Base-by-base conservation (phyloP, 2,329 filamentous ascomycete species). In the Colletotrichum salicis region DNA sequence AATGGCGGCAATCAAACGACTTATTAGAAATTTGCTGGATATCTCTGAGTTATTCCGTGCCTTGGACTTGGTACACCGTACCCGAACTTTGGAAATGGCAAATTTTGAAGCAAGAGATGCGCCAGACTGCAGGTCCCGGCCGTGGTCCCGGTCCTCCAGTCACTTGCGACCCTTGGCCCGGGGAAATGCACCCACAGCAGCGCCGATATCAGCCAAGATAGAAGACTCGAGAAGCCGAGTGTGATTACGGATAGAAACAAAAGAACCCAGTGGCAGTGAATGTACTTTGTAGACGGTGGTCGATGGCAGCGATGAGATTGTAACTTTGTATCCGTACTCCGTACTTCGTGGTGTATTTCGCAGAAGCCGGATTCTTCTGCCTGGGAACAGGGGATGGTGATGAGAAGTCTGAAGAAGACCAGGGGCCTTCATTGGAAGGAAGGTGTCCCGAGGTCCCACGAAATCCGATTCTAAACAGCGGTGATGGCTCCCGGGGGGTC, bases 401-500 rank as follows among this genome's bases (percentile, higher is more conserved):
- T 41, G 19, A 58, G 29, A 56, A 41, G 37, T 41, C 37, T 41
- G 37, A 41, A 37, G 24, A n/a, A 45, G 52, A 31, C 27, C 41
- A 45, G 41, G 33, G 33, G 33, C 19, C 22, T 22, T 68, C 19
- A 69, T 68, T 71, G 54, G 69, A 35, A 61, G 19, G 52, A 41
- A 31, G 55, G 29, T 55, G 27, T 59, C 13, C 63, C 48, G 57
- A 67, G 64, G 63, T 35, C 48, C 57, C 64, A 67, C 19, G 54
- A 67, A 37, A 45, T 27, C 58, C 58, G 45, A 60, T 56, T 22
- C 27, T 45, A 72, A 70, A 67, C 65, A 70, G 70, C 70, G 70
- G 70, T 72, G 70, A 70, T 72, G 70, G 68, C 69, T 29, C 51
- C 48, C 45, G 41, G 58, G 37, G 54, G 67, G 55, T 63, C 31